Evolutionary conservation across 78 protist genomes (phyloP), one percentile per base, ranked within the genome.

Genomic region (Planoprotostelium fungivorum): DNA sequence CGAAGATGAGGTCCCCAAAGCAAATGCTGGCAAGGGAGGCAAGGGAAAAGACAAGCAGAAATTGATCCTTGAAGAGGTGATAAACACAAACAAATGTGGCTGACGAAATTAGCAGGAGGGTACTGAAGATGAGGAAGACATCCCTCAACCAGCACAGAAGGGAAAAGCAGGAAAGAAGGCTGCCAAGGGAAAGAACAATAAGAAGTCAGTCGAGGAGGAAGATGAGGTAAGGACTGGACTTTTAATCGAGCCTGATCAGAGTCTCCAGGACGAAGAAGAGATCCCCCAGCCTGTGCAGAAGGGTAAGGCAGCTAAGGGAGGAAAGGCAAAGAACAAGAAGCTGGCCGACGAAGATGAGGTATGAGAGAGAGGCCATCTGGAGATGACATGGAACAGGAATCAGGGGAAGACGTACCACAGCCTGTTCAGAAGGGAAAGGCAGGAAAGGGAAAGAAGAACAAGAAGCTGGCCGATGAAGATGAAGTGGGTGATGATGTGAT

Each of bases 281-380:
- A 86, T 92, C 38, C 94, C 94, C 36, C 92, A 89, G 86, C 94
- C 94, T 87, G 90, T n/a, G 0, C 88, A 88, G 34, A 92, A 92
- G 88, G 94, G 94, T 89, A 16, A 51, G 73, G 16, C 16, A 51
- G 5, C 5, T 51, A 51, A 5, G 16, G 73, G 73, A 51, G 89
- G 91, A 37, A 91, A 92, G 87, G 90, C 39, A 38, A 34, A 89
- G 28, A 87, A 91, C 38, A 87, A 87, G 35, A 29, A 88, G 16
- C 73, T 16, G 16, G 16, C 73, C 5, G 16, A 63, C 84, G 88
- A 16, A 16, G 31, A 51, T 25, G 16, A 51, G 73, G 5, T 51
- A 16, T 5, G 16, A 51, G 73, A 51, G 31, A 51, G 73, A 25
- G 73, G 16, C 16, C 31, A 51, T 51, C 31, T 25, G 73, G 16